Base-by-base conservation (phyloP, 2,329 filamentous ascomycete species). In the Monilinia fructicola region DNA sequence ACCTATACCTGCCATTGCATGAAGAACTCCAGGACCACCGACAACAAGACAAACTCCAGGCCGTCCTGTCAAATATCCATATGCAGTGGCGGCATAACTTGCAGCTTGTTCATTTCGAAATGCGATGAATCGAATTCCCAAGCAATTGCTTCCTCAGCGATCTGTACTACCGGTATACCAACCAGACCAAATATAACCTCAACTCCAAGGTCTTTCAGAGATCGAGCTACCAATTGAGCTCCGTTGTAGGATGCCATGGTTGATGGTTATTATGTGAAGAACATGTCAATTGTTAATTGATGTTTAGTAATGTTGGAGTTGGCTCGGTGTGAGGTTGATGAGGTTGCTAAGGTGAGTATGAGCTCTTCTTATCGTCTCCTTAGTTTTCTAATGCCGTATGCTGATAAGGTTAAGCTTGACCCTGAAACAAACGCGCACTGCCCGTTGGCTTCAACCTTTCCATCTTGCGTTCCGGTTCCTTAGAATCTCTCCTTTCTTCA, bases 71-170 rank as follows among this genome's bases (percentile, higher is more conserved):
- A 86, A 77, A 70, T 85, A 87, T 18, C 84, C 84, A 79, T 86
- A 86, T 7, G 82, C 82, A 58, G 81, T 83, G 3, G 84, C 84
- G 14, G 84, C 84, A 78, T 86, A 86, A 69, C 80, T 81, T 42
- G 82, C 83, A 14, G 84, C 83, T 74, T 87, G 84, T 70, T 87
- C 84, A 69, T 86, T 87, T 40, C 84, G 78, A 70, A 86, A 86
- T 35, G 80, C 83, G 62, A 86, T 81, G 74, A 86, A 86, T 40
- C 82, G 79, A 68, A 87, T 85, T 0, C 84, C 84, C 53, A 85
- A 62, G 82, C 81, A 72, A 86, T 82, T 61, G 81, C 82, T 75
- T 85, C 81, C 74, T 86, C 83, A 28, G 82, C 84, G 50, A 86
- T 84, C 65, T 85, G 82, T 38, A 84, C 81, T 9, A 85, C 81